A percentile compares a stretch with the other conserved stretches of the same genome.
Evolutionary conservation across 2,329 filamentous ascomycete species (phyloP).

Genomic region (Penicillium vulpinum): DNA sequence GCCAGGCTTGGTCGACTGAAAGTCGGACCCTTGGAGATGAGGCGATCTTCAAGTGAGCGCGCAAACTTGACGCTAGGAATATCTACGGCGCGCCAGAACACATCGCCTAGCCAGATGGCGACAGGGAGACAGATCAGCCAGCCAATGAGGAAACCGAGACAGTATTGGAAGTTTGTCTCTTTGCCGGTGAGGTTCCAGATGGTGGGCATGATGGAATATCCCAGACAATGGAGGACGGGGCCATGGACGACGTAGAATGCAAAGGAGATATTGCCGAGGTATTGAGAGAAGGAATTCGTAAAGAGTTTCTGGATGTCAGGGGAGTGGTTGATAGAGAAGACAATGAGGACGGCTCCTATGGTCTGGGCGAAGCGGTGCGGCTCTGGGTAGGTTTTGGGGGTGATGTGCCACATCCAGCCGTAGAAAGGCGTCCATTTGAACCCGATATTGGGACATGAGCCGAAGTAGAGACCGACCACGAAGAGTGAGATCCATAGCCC

Average conservation of each 20-base stretch:
- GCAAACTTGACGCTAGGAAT: constrained; percentile 52
- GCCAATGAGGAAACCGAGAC: constrained; percentile 42
- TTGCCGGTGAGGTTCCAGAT: constrained; percentile 45
- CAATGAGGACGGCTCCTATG: constrained; percentile 44
- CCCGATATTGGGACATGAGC: constrained; percentile 43
- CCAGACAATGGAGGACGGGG: constrained; percentile 45
- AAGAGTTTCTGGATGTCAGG: constrained; percentile 45
- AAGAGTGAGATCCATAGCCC: constrained; percentile 42
- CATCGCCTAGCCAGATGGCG: constrained; percentile 57
- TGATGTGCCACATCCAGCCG: constrained; percentile 40
- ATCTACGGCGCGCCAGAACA: constrained; percentile 62
- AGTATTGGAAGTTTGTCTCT: constrained; percentile 41
- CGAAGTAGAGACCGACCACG: constrained; percentile 44
- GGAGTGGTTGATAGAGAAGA: constrained; percentile 45
- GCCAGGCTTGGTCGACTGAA: constrained; percentile 8
- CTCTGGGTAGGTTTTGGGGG: constrained; percentile 43
- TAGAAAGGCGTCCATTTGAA: constrained; percentile 46
- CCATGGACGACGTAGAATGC: constrained; percentile 52
- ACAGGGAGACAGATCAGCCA: constrained; percentile 42
- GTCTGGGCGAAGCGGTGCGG: constrained; percentile 48
- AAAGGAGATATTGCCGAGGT: constrained; percentile 51
- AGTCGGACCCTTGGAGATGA: constrained; percentile 25
- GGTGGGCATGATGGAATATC: constrained; percentile 46
- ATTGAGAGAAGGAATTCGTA: constrained; percentile 43
- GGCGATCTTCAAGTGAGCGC: constrained; percentile 48